Evolutionary conservation across 306 rosid species (phyloP).

Genomic region (Sechiopsis laciniata): DNA sequence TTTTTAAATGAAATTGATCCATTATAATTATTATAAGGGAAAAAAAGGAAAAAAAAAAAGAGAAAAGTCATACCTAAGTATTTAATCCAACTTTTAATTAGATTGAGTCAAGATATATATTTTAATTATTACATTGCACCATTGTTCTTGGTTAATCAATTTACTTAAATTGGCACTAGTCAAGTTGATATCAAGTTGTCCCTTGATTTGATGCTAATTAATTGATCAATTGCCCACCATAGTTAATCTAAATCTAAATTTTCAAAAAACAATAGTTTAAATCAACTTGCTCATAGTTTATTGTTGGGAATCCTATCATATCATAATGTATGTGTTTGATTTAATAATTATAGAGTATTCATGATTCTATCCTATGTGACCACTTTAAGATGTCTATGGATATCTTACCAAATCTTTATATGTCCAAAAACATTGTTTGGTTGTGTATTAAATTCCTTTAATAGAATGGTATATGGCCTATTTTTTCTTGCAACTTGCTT

Average conservation of each 20-base stretch:
- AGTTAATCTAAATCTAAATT: neutral
- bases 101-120: neutral
- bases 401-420: slow-evolving; percentile 6
- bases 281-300: slow-evolving; percentile 11
- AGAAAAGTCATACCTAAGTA: neutral
- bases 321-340: neutral
- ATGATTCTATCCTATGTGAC: slow-evolving; percentile 15
- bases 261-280: neutral
- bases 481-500: neutral
- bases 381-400: neutral
- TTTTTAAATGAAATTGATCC: too few species aligned
- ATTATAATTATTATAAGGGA: too few species aligned
- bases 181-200: neutral
- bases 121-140: neutral
- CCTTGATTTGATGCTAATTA: slow-evolving; percentile 10
- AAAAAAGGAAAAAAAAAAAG: too few species aligned
- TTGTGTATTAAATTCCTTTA: neutral
- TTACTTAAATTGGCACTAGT: slow-evolving; percentile 8
- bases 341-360: slow-evolving; percentile 7
- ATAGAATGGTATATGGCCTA: neutral
- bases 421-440: neutral
- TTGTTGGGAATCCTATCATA: neutral
- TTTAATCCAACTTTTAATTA: neutral
- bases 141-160: neutral
- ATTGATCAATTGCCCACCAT: slow-evolving; percentile 9